Conservation (phyloP, 2,329 filamentous ascomycete genomes). For the Penicillium sp. region DNA sequence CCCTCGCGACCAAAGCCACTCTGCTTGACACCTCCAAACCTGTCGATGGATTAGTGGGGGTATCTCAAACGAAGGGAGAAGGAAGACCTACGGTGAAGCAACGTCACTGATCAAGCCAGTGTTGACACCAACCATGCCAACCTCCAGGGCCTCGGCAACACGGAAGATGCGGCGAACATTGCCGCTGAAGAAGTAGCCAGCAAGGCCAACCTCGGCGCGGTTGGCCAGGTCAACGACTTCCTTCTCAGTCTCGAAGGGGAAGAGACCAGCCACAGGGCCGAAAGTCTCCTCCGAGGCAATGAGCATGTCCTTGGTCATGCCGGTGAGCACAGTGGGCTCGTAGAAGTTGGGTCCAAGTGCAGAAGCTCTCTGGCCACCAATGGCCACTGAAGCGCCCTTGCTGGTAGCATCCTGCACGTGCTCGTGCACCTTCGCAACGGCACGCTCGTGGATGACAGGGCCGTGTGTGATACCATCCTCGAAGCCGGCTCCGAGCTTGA, state of each 20-base stretch:
- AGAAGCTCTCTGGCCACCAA: constrained; percentile 70
- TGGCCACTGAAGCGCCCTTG: constrained; percentile 72
- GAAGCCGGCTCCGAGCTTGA: constrained; percentile 50
- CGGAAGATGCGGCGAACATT: constrained; percentile 59
- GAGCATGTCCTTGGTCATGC: constrained; percentile 81
- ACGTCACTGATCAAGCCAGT: constrained; percentile 62
- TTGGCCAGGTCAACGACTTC: constrained; percentile 87
- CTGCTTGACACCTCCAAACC: constrained; percentile 80
- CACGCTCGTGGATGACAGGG: constrained; percentile 70
- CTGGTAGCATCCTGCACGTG: constrained; percentile 76
- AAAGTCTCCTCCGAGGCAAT: constrained; percentile 90
- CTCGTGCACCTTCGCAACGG: constrained; percentile 71
- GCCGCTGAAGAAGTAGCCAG: constrained; percentile 85
- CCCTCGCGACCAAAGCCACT: constrained; percentile 79
- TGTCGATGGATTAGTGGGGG: constrained; percentile 24
- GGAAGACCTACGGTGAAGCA: constrained; percentile 46
- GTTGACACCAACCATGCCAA: constrained; percentile 62
- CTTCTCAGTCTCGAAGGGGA: constrained; percentile 82
- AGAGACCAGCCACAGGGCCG: constrained; percentile 85
- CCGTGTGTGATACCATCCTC: constrained; percentile 48
- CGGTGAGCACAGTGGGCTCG: constrained; percentile 81
- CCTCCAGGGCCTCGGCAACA: constrained; percentile 57
- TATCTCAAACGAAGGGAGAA: neutral
- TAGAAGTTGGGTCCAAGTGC: constrained; percentile 83
- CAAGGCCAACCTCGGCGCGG: constrained; percentile 76